Base-by-base conservation (phyloP, 257 asterid species). In the Solanum ahanhuiri region DNA sequence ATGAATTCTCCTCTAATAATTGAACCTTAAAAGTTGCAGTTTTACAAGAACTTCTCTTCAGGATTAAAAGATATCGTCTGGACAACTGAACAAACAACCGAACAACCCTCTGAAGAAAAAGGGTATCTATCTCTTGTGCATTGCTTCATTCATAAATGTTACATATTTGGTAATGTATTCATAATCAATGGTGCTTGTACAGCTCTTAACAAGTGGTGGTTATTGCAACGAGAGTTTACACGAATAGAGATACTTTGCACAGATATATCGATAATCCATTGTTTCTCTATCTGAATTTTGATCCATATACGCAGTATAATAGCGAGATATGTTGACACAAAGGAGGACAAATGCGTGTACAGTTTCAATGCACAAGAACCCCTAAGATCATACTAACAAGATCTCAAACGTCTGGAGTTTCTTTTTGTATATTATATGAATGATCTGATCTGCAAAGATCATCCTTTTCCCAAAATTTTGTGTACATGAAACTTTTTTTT, bases 21-120 rank as follows among this genome's bases (percentile, higher is more conserved):
- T 31, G 33, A 31, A 31, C 33, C 33, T 31, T 31, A 31, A 31
- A 31, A 31, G 33, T 31, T 31, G 33, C 33, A 31, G 33, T 31
- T 31, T 31, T 31, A 31, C 33, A 31, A 31, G 33, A 31, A 31
- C 4, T 31, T 31, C 33, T 31, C 33, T 31, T 31, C 33, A 31
- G 33, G 33, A 31, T 31, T 31, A 31, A 31, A 31, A 31, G 33
- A 31, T 31, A 31, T 31, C 33, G 33, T 31, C 33, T 31, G 33
- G 33, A 31, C 33, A 31, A 31, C 33, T 31, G 33, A 31, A 31
- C 33, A 31, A 31, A 31, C 33, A 2, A 31, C 33, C 33, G 96
- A 92, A 51, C 89, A 87, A 82, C 85, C 85, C 23, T 64, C 87
- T 22, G 95, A 91, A 23, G 91, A 90, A 76, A 57, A 87, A 66